These are phyloP conservation scores for Hanseniaspora pseudoguilliermondii DNA, from an alignment of 805 yeast genomes.

Conservation along the genomic window DNA sequence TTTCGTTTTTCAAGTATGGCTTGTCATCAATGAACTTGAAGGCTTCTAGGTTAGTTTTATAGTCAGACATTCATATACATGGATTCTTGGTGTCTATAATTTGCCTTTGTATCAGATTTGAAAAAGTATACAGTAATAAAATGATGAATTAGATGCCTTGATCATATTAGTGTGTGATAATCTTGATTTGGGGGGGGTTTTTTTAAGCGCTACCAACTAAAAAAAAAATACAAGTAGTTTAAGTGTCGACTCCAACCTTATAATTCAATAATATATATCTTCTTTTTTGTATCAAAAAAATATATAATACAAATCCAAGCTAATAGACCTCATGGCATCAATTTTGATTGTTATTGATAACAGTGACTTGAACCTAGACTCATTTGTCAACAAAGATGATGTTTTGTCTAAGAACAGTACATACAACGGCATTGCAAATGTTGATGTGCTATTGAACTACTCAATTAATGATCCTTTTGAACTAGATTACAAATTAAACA, in stretches of 20 bases:
- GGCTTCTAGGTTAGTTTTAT: background rate
- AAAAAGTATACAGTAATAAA: no score
- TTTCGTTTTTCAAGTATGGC: background rate
- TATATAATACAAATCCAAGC: background rate
- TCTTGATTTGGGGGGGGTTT: no score
- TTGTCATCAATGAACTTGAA: background rate
- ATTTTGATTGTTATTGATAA: background rate
- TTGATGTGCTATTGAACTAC: conserved; percentile 2
- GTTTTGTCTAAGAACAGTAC: background rate
- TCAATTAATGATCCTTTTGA: background rate
- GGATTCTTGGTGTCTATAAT: background rate
- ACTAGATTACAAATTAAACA: conserved; percentile 7
- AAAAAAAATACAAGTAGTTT: background rate
- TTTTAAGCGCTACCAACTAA: background rate
- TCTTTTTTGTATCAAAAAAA: background rate
- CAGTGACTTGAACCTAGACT: background rate
- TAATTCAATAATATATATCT: no score
- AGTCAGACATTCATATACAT: background rate
- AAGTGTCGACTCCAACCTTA: no score
- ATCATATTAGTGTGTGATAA: no score
- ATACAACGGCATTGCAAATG: background rate
- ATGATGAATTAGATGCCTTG: no score
- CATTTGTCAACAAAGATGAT: background rate
- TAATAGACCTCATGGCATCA: background rate
- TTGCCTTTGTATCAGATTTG: no score